Evolutionary conservation across 148 eudicot genomes (phyloP).

Genomic region (Amaranthus hypochondriacus): DNA sequence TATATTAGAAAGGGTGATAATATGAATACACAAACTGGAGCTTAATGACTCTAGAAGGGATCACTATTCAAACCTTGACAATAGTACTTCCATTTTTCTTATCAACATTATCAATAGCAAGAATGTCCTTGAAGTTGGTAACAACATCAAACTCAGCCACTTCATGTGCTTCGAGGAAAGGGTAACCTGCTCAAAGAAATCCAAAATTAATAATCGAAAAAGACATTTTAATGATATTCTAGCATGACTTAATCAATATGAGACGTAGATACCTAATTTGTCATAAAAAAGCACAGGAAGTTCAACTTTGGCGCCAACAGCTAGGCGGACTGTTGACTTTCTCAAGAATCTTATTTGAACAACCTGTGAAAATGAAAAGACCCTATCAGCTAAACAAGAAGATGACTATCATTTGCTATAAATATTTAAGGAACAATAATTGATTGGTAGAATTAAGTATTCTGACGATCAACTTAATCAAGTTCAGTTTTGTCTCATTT

Average conservation of each 20-base stretch:
- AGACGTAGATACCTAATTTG: conserved; percentile 40
- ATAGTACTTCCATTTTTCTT: conserved; percentile 42
- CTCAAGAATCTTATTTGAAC: conserved; percentile 63
- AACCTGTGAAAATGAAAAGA: conserved; percentile 35
- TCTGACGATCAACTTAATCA: too few species aligned
- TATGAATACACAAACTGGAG: conserved; percentile 2
- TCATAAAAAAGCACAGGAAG: conserved; percentile 56
- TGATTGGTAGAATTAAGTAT: too few species aligned
- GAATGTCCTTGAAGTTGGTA: conserved; percentile 59
- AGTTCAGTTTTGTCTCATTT: too few species aligned
- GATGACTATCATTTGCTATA: neutral
- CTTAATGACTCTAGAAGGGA: neutral
- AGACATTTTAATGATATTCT: conserved; percentile 4
- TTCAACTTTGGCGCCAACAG: conserved; percentile 64
- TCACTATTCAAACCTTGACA: conserved; percentile 37
- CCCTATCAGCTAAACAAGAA: neutral
- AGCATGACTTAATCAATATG: neutral
- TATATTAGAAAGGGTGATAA: neutral
- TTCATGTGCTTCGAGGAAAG: conserved; percentile 67
- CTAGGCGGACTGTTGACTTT: conserved; percentile 41
- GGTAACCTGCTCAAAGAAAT: conserved; percentile 49
- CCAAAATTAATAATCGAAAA: neutral
- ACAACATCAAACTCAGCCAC: conserved; percentile 44
- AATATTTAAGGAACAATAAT: too few species aligned
- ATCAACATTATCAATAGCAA: conserved; percentile 38